Base-by-base conservation (phyloP, 176 grass and related monocot species). In the Ensete glaucum region DNA sequence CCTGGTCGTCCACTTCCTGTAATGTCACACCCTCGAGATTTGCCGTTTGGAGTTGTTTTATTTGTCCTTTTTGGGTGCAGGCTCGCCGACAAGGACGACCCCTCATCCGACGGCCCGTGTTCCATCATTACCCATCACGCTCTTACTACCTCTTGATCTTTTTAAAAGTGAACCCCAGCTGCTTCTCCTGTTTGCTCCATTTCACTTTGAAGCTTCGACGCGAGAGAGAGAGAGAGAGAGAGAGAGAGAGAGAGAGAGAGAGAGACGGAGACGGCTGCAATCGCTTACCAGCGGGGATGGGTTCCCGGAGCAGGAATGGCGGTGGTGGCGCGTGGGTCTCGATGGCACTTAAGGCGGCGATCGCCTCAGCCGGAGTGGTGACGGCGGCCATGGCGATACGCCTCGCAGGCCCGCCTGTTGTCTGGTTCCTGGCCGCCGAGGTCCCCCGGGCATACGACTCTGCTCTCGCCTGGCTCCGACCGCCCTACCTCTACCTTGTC, bases 401-500 rank as follows among this genome's bases (percentile, higher is more conserved):
- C 76, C 22, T 95, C 7, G 24, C 80, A 23, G 86, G 64, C 4
- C 90, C 90, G 8, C 63, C 86, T 29, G 77, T 82, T 27, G 81
- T 82, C 17, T 58, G 56, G 59, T 84, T 87, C 64, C 59, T 91
- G 3, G 53, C 79, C 24, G 78, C 86, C 14, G 91, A 81, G 88
- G 53, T 95, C 58, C 91, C 96, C 62, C 79, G 83, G 27, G 91
- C 57, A 24, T 86, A 85, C 72, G 80, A 80, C 4, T 75, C 62
- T 0, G 71, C 79, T 14, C 67, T 84, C 0, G 63, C 83, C 0
- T 99, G 96, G 88, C 76, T 99, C 54, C 89, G 88, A 54, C 96
- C 96, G 69, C 96, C 96, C 8, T 99, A 95, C 71, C 83, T 99
- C 6, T 95, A 92, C 76, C 64, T 99, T 74, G 76, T 95, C 85